These are phyloP conservation scores for Pelargonium myrrhifolium DNA, from an alignment of 441 rosid genomes.

Conservation along the genomic window DNA sequence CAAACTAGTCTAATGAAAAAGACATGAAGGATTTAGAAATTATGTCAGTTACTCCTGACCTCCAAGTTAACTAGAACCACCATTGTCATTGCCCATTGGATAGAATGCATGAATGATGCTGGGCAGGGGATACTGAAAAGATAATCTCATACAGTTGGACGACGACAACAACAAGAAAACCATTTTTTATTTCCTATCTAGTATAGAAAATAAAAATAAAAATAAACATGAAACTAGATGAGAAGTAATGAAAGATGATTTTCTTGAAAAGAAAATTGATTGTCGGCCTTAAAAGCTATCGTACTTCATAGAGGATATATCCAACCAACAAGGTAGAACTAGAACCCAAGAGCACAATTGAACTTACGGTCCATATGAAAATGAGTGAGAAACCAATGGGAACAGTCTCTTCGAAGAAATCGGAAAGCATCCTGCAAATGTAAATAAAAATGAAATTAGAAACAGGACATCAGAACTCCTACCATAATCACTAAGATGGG, in stretches of 20 bases:
- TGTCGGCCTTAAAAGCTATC: background rate
- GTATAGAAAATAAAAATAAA: too few relatives aligned
- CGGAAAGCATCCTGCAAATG: constrained; percentile 88
- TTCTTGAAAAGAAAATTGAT: background rate
- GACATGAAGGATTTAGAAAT: too few relatives aligned
- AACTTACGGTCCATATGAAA: constrained; percentile 97
- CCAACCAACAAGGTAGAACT: background rate
- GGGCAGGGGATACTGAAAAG: too few relatives aligned
- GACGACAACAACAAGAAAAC: too few relatives aligned
- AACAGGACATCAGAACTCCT: constrained; percentile 13
- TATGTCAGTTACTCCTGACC: too few relatives aligned
- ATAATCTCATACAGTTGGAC: too few relatives aligned
- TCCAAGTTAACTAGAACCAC: too few relatives aligned
- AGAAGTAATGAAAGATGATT: background rate
- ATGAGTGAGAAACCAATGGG: constrained; percentile 96
- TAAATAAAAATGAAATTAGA: constrained; percentile 17
- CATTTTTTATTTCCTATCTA: too few relatives aligned
- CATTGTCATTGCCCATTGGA: too few relatives aligned
- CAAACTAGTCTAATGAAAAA: too few relatives aligned
- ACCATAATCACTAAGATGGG: background rate
- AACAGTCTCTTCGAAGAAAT: constrained; percentile 78
- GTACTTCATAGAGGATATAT: background rate
- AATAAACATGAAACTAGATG: background rate
- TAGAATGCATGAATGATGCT: background rate
- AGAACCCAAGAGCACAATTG: constrained; percentile 12